These are phyloP conservation scores for Aspergillus unguis DNA, from an alignment of 2,329 filamentous ascomycete species.

Conservation along the genomic window DNA sequence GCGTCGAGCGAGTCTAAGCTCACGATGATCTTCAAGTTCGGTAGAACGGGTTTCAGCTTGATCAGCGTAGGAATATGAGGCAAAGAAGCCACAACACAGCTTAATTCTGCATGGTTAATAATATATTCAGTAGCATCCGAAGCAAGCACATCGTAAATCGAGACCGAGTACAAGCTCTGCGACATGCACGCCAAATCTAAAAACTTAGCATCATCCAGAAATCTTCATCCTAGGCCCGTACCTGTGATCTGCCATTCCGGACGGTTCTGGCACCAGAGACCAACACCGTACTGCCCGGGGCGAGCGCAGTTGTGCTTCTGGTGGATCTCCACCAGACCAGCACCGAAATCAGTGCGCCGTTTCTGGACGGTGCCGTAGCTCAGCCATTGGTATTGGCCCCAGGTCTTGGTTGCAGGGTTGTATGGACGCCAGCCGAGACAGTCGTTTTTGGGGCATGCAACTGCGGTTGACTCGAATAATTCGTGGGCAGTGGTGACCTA, in stretches of 20 bases:
- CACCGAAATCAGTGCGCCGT: slow-evolving; percentile 79
- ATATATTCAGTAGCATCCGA: slow-evolving; percentile 92
- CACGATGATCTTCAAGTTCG: slow-evolving; percentile 80
- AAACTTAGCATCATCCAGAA: background rate
- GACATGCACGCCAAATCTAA: slow-evolving; percentile 81
- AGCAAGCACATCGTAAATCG: slow-evolving; percentile 93
- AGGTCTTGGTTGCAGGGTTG: slow-evolving; percentile 69
- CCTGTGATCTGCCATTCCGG: slow-evolving; percentile 84
- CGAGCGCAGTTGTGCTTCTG: slow-evolving; percentile 65
- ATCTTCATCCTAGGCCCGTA: slow-evolving; percentile 28
- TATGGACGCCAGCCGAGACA: slow-evolving; percentile 81
- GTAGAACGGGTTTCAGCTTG: slow-evolving; percentile 73
- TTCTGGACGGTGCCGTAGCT: slow-evolving; percentile 75
- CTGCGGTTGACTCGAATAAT: slow-evolving; percentile 68
- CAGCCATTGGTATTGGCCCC: slow-evolving; percentile 76
- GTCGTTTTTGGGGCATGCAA: slow-evolving; percentile 61
- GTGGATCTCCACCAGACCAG: slow-evolving; percentile 79
- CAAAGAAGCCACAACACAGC: slow-evolving; percentile 73
- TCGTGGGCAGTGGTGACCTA: slow-evolving; percentile 70
- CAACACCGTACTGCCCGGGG: slow-evolving; percentile 65
- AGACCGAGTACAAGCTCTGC: slow-evolving; percentile 84
- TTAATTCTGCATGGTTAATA: slow-evolving; percentile 79
- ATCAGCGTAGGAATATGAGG: slow-evolving; percentile 77
- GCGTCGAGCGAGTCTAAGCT: slow-evolving; percentile 78
- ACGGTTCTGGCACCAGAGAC: slow-evolving; percentile 82